Percentiles rank a stretch among this genome's conserved stretches.
phyloP scores from a whole-genome alignment of 495 filamentous ascomycete species.

The Trichoderma erinaceum region DNA sequence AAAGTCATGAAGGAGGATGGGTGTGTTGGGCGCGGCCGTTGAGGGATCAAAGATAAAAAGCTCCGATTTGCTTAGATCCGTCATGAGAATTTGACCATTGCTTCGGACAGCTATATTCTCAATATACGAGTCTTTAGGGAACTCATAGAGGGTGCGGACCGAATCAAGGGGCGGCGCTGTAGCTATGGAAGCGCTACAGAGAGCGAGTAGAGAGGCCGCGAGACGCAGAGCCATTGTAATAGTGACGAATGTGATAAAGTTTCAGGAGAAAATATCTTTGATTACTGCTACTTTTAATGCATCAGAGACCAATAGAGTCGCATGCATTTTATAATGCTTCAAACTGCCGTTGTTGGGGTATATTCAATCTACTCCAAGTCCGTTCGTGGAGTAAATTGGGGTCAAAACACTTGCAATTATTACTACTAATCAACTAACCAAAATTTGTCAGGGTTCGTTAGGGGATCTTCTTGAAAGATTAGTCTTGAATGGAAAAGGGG shows the following conservation, averaged over 20 bases:
- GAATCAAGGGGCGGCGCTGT: constrained; percentile 6
- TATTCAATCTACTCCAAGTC: constrained; percentile 4
- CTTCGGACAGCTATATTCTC: constrained; percentile 35
- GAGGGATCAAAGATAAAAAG: constrained; percentile 26
- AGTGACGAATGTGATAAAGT: neutral
- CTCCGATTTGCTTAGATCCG: constrained; percentile 22
- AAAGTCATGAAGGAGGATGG: constrained; percentile 27
- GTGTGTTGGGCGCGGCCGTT: constrained; percentile 17
- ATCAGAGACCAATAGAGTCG: neutral
- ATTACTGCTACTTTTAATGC: neutral
- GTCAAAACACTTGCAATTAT: neutral
- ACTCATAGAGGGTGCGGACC: constrained; percentile 25
- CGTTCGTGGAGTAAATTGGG: neutral
- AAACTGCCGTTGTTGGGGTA: neutral
- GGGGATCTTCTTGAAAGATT: too few species aligned
- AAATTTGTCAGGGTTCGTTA: too few species aligned
- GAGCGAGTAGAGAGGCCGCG: neutral
- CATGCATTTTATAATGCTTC: neutral
- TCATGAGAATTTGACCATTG: constrained; percentile 34
- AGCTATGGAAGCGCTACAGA: neutral
- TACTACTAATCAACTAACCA: neutral
- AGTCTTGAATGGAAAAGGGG: too few species aligned
- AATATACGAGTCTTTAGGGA: constrained; percentile 23
- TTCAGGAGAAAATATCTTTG: neutral
- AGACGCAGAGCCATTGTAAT: neutral